Evolutionary conservation across 2,329 filamentous ascomycete genomes (phyloP), one percentile per base, ranked within the genome.

Genomic region (Exophiala bonariae): DNA sequence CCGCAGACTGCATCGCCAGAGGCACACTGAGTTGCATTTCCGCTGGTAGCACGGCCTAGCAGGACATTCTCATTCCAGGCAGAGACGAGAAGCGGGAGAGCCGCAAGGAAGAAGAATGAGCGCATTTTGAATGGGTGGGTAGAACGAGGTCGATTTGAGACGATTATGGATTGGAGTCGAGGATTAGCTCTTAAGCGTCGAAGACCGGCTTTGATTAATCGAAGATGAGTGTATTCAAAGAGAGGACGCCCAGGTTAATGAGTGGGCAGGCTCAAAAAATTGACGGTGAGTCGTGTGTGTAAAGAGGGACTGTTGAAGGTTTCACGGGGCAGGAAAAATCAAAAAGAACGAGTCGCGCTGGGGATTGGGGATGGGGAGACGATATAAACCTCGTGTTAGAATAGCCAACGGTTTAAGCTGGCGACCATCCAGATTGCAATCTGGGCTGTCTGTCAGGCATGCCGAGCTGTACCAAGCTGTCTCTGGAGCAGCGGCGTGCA

Each of bases 1-100:
- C 55, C 55, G 42, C 55, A 58, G 19, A 41, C 50, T 39, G 53
- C 50, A 43, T 52, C 46, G 37, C 38, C 41, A 3, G 44, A 35
- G 13, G 41, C 47, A 37, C 55, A 58, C 11, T 43, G 33, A 1
- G 48, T 52, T 7, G 39, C 22, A 39, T 55, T 52, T 16, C 39
- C 38, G 9, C 22, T n/a, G 11, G 46, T 49, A 11, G 47, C 17
- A 13, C 54, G 51, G 20, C 39, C 23, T 14, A 54, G 35, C 23
- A 57, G 49, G 23, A 38, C 32, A 33, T 34, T 26, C 23, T 52
- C 45, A 26, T 46, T 33, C 52, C 42, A 49, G 17, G 45, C 52
- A 8, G 41, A 49, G 4, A 33, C 48, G 8, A 52, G 42, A 23
- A 52, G 39, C 10, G 49, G 49, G 11, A 55, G 45, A 7, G 32